Evolutionary conservation across 1,284 basidiomycete genomes (phyloP), one percentile per base, ranked within the genome.

Genomic region (Ustilago nuda): DNA sequence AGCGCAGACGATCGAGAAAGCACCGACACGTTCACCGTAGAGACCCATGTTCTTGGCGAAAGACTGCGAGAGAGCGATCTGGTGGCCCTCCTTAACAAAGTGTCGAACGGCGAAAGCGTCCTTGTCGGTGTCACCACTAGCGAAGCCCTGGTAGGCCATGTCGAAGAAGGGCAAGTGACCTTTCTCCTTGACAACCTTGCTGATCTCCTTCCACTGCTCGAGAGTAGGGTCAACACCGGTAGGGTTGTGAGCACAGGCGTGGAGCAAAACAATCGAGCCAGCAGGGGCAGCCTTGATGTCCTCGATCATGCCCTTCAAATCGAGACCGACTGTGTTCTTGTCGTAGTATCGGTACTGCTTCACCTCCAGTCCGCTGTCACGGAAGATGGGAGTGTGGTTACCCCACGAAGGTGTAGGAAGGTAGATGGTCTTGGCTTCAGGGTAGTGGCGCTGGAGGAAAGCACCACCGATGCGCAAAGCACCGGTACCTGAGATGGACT

Each of bases 401-500:
- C 96, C 96, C 97, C 97, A 99, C 8, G 95, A 94, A 17, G 97
- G 97, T 12, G 89, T 89, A 48, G 97, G 97, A 61, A 99, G 89
- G 88, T 98, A 99, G 87, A 99, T 94, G 59, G 89, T 88, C 88
- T 96, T 98, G 65, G 91, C 87, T 80, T 93, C 89, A 32, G 94
- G 94, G 87, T 95, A 98, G 88, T 94, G 93, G 23, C 91, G 91
- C 63, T 69, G 66, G 32, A 99, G 88, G 90, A 99, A 99, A 56
- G 93, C 93, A 82, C 93, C 95, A 67, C 94, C 96, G 87, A 99
- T 95, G 77, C 97, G 91, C 72, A 99, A 92, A 36, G 97, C 97
- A 82, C 97, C 97, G 23, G 97, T 99, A 39, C 97, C 97, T 33
- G 96, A 98, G 87, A 99, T 97, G 68, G 95, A 92, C 87, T 99